These are phyloP conservation scores for Paecilomyces dactylethromorphus DNA, from an alignment of 2,329 filamentous ascomycete species.

Conservation along the genomic window DNA sequence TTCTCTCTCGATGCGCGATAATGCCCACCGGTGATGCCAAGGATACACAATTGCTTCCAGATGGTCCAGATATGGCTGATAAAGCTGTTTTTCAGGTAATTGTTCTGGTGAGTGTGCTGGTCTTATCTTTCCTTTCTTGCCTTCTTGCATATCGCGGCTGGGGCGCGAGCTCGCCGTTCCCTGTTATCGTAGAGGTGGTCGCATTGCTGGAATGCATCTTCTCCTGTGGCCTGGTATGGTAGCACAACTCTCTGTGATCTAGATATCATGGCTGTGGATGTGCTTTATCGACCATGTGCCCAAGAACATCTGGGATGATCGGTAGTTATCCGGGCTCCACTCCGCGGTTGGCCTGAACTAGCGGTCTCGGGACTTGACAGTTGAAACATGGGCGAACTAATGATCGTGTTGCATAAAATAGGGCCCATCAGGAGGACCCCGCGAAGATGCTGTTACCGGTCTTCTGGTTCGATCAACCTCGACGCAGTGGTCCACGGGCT, in stretches of 20 bases:
- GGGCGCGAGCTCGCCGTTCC: not conserved
- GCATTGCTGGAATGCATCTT: not conserved
- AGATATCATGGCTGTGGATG: not conserved
- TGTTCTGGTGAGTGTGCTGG: constrained; percentile 58
- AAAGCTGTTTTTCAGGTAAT: constrained; percentile 62
- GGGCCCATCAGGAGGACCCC: constrained; percentile 85
- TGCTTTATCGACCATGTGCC: not conserved
- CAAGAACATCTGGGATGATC: not conserved
- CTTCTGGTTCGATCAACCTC: constrained; percentile 78
- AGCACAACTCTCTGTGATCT: not conserved
- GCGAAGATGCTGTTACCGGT: constrained; percentile 83
- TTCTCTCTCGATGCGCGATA: constrained; percentile 3
- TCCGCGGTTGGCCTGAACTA: not conserved
- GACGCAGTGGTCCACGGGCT: constrained; percentile 73
- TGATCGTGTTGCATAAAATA: constrained; percentile 34
- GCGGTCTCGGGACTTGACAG: constrained; percentile 12
- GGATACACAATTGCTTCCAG: constrained; percentile 1
- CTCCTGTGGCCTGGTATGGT: not conserved
- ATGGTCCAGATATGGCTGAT: constrained; percentile 13
- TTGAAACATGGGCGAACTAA: constrained; percentile 9
- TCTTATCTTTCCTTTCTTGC: not conserved
- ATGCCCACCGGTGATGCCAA: constrained; percentile 1
- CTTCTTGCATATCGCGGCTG: not conserved
- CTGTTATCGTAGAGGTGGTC: not conserved
- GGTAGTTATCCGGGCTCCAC: not conserved